Percentiles rank a stretch among this genome's conserved stretches.
Conservation (phyloP, 345 rosid species). For the Mangifera indica region DNA sequence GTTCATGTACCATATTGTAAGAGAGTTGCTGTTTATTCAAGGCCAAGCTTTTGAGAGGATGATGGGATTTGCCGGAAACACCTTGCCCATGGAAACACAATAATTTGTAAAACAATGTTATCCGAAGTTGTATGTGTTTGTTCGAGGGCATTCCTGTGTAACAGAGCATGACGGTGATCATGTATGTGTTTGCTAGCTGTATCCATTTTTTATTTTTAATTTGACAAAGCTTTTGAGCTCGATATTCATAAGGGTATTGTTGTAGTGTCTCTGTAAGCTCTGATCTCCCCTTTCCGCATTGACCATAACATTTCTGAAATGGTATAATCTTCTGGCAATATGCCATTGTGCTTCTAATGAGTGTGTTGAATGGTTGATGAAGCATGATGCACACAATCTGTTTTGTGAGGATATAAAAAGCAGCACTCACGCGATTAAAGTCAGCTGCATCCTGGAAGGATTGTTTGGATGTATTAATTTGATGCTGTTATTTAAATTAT, state of each 20-base stretch:
- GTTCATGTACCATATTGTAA: conserved; percentile 77
- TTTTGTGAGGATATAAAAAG: too few relatives aligned
- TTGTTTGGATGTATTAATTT: too few relatives aligned
- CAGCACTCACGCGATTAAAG: too few relatives aligned
- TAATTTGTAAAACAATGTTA: conserved; percentile 33
- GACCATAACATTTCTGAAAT: background rate
- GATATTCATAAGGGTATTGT: background rate
- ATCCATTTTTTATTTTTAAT: conserved; percentile 9
- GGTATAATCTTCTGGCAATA: background rate
- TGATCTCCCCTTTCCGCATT: background rate
- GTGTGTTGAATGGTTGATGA: too few relatives aligned
- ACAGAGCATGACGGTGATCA: conserved; percentile 27
- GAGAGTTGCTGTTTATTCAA: conserved; percentile 15
- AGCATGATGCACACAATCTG: too few relatives aligned
- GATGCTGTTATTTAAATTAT: too few relatives aligned
- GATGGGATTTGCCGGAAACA: conserved; percentile 15
- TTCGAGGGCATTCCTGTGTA: conserved; percentile 32
- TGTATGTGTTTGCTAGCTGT: conserved; percentile 32
- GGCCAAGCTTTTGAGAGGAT: conserved; percentile 17
- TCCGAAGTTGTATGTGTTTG: conserved; percentile 24
- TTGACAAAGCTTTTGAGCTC: conserved; percentile 15
- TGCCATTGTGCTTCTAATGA: background rate
- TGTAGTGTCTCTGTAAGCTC: background rate
- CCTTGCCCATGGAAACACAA: conserved; percentile 26
- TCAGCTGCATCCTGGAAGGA: too few relatives aligned